These are phyloP conservation scores for Flaveria trinervia DNA, from an alignment of 129 eudicot genomes.

Conservation along the genomic window DNA sequence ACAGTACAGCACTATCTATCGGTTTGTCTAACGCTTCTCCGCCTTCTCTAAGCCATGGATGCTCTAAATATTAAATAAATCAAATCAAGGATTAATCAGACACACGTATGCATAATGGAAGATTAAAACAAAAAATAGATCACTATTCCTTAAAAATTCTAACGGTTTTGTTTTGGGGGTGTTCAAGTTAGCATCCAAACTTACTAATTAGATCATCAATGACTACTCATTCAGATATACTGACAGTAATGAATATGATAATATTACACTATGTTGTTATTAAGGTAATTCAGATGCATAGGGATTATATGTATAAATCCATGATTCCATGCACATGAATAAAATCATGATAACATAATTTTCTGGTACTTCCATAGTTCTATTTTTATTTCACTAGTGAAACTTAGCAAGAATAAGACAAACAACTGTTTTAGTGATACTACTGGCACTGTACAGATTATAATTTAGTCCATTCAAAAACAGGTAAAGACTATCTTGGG, in stretches of 20 bases:
- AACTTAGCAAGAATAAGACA: neutral
- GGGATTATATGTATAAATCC: neutral
- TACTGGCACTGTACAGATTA: neutral
- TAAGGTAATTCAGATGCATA: constrained; percentile 4
- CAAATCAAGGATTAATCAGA: neutral
- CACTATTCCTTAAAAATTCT: neutral
- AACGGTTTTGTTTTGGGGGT: neutral
- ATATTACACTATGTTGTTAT: neutral
- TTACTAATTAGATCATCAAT: neutral
- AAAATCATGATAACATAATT: constrained; percentile 14
- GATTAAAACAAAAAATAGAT: neutral
- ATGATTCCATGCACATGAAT: neutral
- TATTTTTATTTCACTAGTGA: neutral
- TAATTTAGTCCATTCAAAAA: neutral
- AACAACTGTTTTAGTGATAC: neutral
- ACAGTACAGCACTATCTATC: constrained; percentile 56
- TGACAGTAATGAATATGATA: neutral
- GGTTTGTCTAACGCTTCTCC: constrained; percentile 64
- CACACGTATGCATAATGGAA: neutral
- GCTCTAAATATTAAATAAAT: constrained; percentile 28
- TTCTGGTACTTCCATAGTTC: neutral
- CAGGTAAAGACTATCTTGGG: neutral
- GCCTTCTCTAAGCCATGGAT: constrained; percentile 60
- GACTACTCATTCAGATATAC: neutral
- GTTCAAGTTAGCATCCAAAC: neutral